Evolutionary conservation across 1,139 yeast genomes (phyloP).

Genomic region (Sugiyamaella japonica): DNA sequence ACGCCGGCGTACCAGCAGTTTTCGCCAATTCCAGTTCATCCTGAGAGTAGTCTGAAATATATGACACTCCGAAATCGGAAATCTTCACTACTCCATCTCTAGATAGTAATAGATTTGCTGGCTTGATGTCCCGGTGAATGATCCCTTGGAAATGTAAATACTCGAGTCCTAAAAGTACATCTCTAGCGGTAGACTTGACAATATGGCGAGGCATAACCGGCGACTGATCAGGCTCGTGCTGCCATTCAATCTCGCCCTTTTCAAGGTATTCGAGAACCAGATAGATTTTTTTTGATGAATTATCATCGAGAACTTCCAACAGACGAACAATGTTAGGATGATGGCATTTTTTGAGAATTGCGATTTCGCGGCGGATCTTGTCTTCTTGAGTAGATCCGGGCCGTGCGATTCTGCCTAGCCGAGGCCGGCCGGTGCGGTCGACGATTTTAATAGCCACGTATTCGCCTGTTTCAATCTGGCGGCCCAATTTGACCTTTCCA

Average conservation of each 20-base stretch:
- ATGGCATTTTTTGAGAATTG: constrained; percentile 90
- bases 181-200: constrained; percentile 53
- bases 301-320: constrained; percentile 88
- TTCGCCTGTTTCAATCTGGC: constrained; percentile 65
- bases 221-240: constrained; percentile 43
- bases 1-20: constrained; percentile 90
- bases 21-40: constrained; percentile 83
- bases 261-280: constrained; percentile 88
- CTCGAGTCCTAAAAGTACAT: constrained; percentile 86
- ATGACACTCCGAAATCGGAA: constrained; percentile 95
- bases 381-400: constrained; percentile 57
- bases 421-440: constrained; percentile 68
- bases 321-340: constrained; percentile 89
- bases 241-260: constrained; percentile 92
- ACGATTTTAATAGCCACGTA: constrained; percentile 92
- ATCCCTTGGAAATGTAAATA: constrained; percentile 92
- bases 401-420: constrained; percentile 48
- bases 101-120: constrained; percentile 83
- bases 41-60: constrained; percentile 60
- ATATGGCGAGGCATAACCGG: constrained; percentile 33
- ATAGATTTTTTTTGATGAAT: constrained; percentile 79
- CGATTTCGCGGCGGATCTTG: constrained; percentile 86
- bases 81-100: constrained; percentile 79
- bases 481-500: constrained; percentile 93
- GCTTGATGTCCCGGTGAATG: constrained; percentile 95